Percentiles rank a stretch among this genome's conserved stretches.
phyloP scores from a whole-genome alignment of 495 filamentous ascomycete species.

The Penicillium angulare region DNA sequence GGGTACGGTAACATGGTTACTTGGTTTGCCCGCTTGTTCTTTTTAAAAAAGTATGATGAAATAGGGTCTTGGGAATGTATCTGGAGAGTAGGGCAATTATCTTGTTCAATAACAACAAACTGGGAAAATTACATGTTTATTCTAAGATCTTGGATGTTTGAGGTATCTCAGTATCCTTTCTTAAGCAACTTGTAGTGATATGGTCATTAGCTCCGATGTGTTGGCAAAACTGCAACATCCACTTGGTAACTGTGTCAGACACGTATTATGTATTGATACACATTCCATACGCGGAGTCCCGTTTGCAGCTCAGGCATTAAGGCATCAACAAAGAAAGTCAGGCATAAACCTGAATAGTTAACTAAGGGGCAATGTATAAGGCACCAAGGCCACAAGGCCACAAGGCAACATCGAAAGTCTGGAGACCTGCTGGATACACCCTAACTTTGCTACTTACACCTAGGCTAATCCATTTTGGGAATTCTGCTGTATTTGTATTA shows the following conservation, averaged over 20 bases:
- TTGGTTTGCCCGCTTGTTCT: neutral
- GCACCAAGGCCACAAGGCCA: too few relatives aligned
- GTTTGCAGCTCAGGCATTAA: constrained; percentile 8
- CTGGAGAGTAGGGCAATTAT: neutral
- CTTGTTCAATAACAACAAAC: neutral
- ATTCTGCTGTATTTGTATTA: too few relatives aligned
- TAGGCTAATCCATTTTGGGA: too few relatives aligned
- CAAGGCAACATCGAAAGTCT: too few relatives aligned
- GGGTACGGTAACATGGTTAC: constrained; percentile 2
- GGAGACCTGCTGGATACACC: too few relatives aligned
- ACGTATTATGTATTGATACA: constrained; percentile 4
- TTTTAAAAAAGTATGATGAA: too few relatives aligned
- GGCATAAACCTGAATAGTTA: too few relatives aligned
- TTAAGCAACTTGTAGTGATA: neutral
- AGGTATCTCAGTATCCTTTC: neutral
- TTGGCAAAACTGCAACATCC: neutral
- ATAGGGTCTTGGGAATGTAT: too few relatives aligned
- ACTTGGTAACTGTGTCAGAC: constrained; percentile 1
- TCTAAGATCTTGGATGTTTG: neutral
- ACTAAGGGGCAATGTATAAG: too few relatives aligned
- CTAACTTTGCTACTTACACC: too few relatives aligned
- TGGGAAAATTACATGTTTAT: neutral
- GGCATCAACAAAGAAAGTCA: neutral
- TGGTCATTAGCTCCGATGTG: neutral
- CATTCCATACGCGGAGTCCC: neutral